These are phyloP conservation scores for Aureobasidium leucospermi DNA, from an alignment of 2,329 filamentous ascomycete species.

Conservation along the genomic window DNA sequence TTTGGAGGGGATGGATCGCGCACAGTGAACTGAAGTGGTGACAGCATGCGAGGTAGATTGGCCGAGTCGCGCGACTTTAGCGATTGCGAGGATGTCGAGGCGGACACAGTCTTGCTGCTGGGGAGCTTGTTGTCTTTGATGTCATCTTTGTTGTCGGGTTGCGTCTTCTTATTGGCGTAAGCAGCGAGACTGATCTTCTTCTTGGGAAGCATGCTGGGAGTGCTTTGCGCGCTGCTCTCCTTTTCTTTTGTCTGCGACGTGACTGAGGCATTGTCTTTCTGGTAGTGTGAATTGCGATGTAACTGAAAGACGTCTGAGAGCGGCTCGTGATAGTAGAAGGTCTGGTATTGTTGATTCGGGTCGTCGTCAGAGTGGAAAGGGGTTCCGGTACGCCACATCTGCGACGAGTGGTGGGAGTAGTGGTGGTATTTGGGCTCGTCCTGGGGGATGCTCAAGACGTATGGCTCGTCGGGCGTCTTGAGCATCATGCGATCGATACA, in stretches of 20 bases:
- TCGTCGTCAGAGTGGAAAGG: constrained; percentile 51
- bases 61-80: constrained; percentile 6
- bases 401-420: constrained; percentile 32
- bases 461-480: constrained; percentile 36
- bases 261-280: constrained; percentile 33
- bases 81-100: background rate
- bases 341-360: constrained; percentile 53
- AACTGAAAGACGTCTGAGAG: constrained; percentile 24
- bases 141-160: constrained; percentile 45
- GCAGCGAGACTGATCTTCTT: constrained; percentile 57
- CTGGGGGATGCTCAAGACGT: constrained; percentile 42
- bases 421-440: constrained; percentile 37
- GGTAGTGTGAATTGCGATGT: constrained; percentile 19
- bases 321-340: constrained; percentile 52
- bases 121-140: constrained; percentile 37
- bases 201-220: constrained; percentile 40
- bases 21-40: constrained; percentile 6
- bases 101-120: background rate
- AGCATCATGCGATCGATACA: constrained; percentile 37
- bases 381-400: constrained; percentile 39
- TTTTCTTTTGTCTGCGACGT: background rate
- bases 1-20: background rate
- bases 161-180: constrained; percentile 51
- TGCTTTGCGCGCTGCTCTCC: constrained; percentile 30
- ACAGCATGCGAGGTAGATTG: constrained; percentile 14